Percentiles rank a stretch among this genome's conserved stretches.
Evolutionary conservation across 331 rosid species (phyloP).

Genomic region (Prunus yedoensis): DNA sequence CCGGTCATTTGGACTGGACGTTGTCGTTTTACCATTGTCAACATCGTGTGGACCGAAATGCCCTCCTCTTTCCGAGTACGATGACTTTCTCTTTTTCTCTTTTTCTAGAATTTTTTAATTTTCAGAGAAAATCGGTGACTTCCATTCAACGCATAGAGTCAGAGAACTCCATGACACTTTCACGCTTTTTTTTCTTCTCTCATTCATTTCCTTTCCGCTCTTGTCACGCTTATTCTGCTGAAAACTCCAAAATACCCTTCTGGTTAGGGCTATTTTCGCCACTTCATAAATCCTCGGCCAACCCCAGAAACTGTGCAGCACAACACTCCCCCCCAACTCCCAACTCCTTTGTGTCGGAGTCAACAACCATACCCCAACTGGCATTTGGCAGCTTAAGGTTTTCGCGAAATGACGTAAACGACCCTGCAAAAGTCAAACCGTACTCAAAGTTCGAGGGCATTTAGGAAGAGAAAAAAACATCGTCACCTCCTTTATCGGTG

Average conservation of each 20-base stretch:
- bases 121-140: slow-evolving; percentile 37
- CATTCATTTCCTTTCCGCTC: slow-evolving; percentile 19
- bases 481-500: slow-evolving; percentile 42
- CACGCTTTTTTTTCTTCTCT: slow-evolving; percentile 29
- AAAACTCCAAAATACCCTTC: slow-evolving; percentile 39
- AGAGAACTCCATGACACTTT: slow-evolving; percentile 27
- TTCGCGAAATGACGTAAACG: background rate
- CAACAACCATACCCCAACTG: slow-evolving; percentile 3
- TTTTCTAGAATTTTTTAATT: background rate
- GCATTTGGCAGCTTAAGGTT: background rate
- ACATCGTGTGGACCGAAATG: slow-evolving; percentile 15
- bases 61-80: slow-evolving; percentile 10
- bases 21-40: background rate
- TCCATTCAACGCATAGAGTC: slow-evolving; percentile 45
- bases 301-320: background rate
- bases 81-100: background rate
- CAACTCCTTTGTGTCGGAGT: slow-evolving; percentile 5
- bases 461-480: slow-evolving; percentile 16
- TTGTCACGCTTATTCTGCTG: background rate
- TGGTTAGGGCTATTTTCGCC: slow-evolving; percentile 21
- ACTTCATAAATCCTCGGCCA: background rate
- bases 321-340: background rate
- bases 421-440: slow-evolving; percentile 25
- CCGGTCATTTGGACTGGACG: slow-evolving; percentile 22
- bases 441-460: slow-evolving; percentile 11